These are phyloP conservation scores for Leucosporidium creatinivorum DNA, from an alignment of 768 basidiomycete genomes.

Conservation along the genomic window DNA sequence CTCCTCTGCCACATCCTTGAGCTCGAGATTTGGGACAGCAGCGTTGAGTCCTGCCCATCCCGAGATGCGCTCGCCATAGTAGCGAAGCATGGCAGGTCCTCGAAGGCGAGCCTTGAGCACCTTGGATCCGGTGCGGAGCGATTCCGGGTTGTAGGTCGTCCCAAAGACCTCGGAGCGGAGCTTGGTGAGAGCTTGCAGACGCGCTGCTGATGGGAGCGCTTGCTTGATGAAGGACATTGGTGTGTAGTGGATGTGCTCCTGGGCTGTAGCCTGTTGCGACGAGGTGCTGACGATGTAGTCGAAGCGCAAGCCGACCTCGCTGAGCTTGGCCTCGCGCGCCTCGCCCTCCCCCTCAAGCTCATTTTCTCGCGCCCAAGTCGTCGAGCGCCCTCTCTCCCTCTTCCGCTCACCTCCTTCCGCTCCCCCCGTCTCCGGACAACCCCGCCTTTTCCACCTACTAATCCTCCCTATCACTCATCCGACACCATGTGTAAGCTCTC, in stretches of 20 bases:
- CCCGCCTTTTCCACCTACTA: too few relatives aligned
- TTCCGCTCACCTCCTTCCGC: too few relatives aligned
- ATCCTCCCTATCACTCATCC: too few relatives aligned
- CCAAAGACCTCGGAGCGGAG: slow-evolving; percentile 71
- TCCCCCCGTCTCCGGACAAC: too few relatives aligned
- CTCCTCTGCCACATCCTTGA: slow-evolving; percentile 27
- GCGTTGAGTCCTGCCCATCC: slow-evolving; percentile 15
- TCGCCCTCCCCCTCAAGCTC: too few relatives aligned
- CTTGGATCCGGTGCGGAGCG: slow-evolving; percentile 78
- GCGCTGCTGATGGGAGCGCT: slow-evolving; percentile 28
- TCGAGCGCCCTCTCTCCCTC: too few relatives aligned
- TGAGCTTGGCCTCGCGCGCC: too few relatives aligned
- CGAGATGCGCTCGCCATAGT: slow-evolving; percentile 55
- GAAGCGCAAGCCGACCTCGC: too few relatives aligned
- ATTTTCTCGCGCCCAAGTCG: too few relatives aligned
- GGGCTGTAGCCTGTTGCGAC: not conserved
- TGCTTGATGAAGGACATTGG: not conserved
- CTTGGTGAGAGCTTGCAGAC: slow-evolving; percentile 56
- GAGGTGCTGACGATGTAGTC: too few relatives aligned
- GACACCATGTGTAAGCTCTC: too few relatives aligned
- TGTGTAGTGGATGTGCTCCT: too few relatives aligned
- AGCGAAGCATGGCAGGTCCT: slow-evolving; percentile 76
- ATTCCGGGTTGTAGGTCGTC: slow-evolving; percentile 77
- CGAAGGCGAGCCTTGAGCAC: slow-evolving; percentile 73
- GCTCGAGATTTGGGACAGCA: slow-evolving; percentile 18